Conservation (phyloP, 2,329 filamentous ascomycete genomes). For the Colletotrichum spaethianum region DNA sequence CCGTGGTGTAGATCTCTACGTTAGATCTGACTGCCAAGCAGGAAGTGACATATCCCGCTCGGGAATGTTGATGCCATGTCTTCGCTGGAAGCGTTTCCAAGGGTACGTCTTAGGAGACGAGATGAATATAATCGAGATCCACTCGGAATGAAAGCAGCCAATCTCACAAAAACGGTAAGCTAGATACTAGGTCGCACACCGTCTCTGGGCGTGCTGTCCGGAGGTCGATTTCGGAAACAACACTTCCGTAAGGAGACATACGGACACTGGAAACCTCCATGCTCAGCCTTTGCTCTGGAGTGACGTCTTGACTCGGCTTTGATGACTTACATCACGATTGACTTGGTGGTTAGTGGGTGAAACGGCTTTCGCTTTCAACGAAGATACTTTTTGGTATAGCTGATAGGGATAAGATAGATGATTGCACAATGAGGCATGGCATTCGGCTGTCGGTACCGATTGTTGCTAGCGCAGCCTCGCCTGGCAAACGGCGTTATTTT, state of each 20-base stretch:
- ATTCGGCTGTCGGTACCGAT: neutral
- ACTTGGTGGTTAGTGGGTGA: neutral
- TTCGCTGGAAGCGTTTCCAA: neutral
- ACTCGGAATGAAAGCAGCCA: neutral
- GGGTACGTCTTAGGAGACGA: neutral
- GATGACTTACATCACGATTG: neutral
- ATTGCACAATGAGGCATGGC: neutral
- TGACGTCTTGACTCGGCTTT: neutral
- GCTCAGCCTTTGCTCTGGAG: too few relatives aligned
- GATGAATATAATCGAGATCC: too few relatives aligned
- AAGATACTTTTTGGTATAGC: neutral
- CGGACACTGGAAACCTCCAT: neutral
- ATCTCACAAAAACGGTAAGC: neutral
- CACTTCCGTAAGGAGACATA: neutral
- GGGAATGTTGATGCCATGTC: neutral
- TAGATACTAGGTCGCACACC: too few relatives aligned
- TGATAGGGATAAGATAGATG: neutral
- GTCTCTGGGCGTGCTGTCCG: neutral
- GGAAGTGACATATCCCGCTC: neutral
- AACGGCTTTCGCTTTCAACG: neutral
- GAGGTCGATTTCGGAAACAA: neutral
- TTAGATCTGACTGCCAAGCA: neutral
- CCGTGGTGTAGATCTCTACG: neutral
- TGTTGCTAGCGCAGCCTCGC: neutral
- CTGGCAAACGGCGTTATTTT: neutral